Evolutionary conservation across 1,139 yeast genomes (phyloP).

Genomic region (Arxiozyma heterogenica): DNA sequence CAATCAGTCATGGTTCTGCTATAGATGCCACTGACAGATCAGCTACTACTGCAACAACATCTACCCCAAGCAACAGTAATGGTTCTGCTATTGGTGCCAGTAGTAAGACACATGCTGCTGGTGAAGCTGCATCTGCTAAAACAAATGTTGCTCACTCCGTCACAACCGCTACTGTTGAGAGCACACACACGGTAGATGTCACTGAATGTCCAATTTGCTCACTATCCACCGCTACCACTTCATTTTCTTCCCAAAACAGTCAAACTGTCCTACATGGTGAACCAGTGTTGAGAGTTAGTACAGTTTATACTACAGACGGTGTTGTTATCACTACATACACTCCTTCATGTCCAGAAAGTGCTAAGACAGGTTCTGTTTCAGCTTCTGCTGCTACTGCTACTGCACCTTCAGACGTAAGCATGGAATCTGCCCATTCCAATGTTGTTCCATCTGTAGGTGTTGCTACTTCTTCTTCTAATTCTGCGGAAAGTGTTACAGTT

Average conservation of each 20-base stretch:
- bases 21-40: too few species aligned
- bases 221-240: neutral
- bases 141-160: neutral
- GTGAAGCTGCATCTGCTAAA: too few species aligned
- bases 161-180: neutral
- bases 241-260: neutral
- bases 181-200: neutral
- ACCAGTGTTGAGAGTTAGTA: neutral
- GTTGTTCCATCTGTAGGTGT: neutral
- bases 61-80: neutral
- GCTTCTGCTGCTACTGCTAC: neutral
- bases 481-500: neutral
- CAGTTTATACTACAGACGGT: neutral
- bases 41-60: neutral
- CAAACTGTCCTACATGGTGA: neutral
- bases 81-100: neutral
- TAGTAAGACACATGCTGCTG: neutral
- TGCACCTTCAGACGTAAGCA: neutral
- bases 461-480: neutral
- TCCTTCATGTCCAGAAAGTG: constrained; percentile 1
- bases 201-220: neutral
- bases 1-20: too few species aligned
- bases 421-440: too few species aligned
- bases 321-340: neutral
- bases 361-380: neutral